Percentiles rank a stretch among this genome's conserved stretches.
These are phyloP conservation scores for Sugiyamaella neomexicana DNA, from an alignment of 1,139 yeast genomes.

Conservation along the genomic window DNA sequence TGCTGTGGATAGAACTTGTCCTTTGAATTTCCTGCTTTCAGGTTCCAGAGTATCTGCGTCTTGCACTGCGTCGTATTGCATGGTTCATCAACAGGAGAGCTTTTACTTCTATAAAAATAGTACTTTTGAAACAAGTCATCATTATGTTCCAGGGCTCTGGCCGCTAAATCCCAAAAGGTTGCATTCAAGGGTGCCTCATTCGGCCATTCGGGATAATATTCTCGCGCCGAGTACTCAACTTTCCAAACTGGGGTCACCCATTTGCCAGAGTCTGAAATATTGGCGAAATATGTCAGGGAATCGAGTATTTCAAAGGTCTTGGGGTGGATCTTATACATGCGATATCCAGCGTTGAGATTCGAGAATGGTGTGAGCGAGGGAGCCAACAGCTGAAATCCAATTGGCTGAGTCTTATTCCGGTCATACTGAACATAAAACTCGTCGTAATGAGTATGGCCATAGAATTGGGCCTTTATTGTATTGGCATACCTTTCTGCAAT, in stretches of 20 bases:
- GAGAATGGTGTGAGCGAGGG: constrained; percentile 67
- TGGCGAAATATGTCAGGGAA: constrained; percentile 53
- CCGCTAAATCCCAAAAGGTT: constrained; percentile 17
- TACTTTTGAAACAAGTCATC: constrained; percentile 14
- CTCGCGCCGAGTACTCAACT: constrained; percentile 37
- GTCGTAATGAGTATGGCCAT: constrained; percentile 72
- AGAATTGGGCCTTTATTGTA: constrained; percentile 66
- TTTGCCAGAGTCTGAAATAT: constrained; percentile 44
- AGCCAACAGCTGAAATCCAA: constrained; percentile 37
- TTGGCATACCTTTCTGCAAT: constrained; percentile 63
- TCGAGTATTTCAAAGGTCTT: constrained; percentile 62
- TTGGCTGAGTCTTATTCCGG: constrained; percentile 60
- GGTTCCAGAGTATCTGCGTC: constrained; percentile 11
- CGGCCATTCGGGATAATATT: constrained; percentile 26
- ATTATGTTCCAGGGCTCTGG: constrained; percentile 5
- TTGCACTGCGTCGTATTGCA: constrained; percentile 12
- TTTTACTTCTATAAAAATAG: constrained; percentile 13
- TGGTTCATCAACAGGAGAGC: constrained; percentile 13
- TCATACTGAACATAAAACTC: constrained; percentile 61
- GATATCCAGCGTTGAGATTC: constrained; percentile 66
- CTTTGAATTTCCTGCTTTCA: constrained; percentile 19
- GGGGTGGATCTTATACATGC: constrained; percentile 68
- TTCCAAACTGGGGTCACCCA: constrained; percentile 32
- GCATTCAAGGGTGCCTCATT: constrained; percentile 11
- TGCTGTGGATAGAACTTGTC: constrained; percentile 16